Conservation (phyloP, 192 early-diverging fungal species). For the Backusella tuberculispora region DNA sequence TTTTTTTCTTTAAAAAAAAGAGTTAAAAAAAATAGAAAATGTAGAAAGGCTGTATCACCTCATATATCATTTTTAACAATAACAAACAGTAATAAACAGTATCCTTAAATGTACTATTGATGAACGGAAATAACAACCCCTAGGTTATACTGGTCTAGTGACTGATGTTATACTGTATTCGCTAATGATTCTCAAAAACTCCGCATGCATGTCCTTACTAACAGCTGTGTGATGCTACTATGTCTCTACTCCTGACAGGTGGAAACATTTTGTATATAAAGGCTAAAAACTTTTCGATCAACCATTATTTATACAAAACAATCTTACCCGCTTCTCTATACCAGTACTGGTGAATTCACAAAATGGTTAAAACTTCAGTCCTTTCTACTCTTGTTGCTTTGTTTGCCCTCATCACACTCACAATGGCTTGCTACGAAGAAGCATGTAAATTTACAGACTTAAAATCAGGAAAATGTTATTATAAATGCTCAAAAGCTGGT, state of each 20-base stretch:
- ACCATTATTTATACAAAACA: not conserved
- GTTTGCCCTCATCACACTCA: not conserved
- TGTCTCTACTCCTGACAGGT: conserved; percentile 6
- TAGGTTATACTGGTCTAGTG: not conserved
- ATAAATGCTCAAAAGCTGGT: not conserved
- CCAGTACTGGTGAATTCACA: not conserved
- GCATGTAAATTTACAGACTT: not conserved
- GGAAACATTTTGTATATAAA: not conserved
- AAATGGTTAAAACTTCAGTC: not conserved
- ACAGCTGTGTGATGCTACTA: conserved; percentile 1
- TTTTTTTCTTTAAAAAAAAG: too few relatives aligned
- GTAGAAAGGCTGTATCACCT: not conserved
- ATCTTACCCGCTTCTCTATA: not conserved
- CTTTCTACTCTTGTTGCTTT: not conserved
- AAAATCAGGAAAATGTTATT: not conserved
- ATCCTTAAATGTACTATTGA: not conserved
- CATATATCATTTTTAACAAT: not conserved
- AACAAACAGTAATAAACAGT: not conserved
- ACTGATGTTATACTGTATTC: not conserved
- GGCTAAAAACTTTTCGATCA: not conserved
- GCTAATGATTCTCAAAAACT: not conserved
- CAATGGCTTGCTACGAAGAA: not conserved
- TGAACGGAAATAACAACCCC: not conserved
- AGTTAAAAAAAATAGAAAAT: too few relatives aligned
- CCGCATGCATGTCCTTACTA: conserved; percentile 2